Conservation (phyloP, 805 yeast species). For the Wickerhamomyces queroliae region DNA sequence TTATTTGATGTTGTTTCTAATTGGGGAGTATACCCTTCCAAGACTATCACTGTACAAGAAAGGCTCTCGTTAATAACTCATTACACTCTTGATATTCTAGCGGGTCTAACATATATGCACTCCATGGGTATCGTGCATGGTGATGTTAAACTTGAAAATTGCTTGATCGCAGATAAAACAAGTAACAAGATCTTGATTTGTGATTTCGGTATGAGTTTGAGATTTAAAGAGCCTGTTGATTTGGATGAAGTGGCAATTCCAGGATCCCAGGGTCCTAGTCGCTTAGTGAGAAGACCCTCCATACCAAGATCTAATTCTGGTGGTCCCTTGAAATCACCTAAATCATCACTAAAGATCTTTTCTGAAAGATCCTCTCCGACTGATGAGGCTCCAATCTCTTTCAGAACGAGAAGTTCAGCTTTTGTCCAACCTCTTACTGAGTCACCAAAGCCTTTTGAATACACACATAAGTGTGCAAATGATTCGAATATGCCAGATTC, state of each 20-base stretch:
- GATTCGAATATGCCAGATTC: slow-evolving; percentile 41
- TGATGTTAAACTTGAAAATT: slow-evolving; percentile 71
- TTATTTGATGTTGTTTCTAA: slow-evolving; percentile 66
- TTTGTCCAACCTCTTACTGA: slow-evolving; percentile 7
- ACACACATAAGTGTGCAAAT: slow-evolving; percentile 2
- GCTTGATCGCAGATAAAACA: slow-evolving; percentile 36
- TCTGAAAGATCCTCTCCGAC: slow-evolving; percentile 23
- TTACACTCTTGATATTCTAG: slow-evolving; percentile 47
- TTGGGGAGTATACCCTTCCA: slow-evolving; percentile 48
- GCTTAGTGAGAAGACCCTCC: slow-evolving; percentile 19
- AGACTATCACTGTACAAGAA: slow-evolving; percentile 23
- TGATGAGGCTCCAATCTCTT: slow-evolving; percentile 22
- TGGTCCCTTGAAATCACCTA: slow-evolving; percentile 8
- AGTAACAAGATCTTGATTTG: slow-evolving; percentile 57
- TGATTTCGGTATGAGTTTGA: slow-evolving; percentile 82
- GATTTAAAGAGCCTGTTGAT: slow-evolving; percentile 10
- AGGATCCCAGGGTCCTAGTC: slow-evolving; percentile 16
- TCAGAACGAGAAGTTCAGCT: neutral
- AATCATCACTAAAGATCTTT: slow-evolving; percentile 19
- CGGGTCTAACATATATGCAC: slow-evolving; percentile 58
- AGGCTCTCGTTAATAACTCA: slow-evolving; percentile 30
- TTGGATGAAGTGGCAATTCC: slow-evolving; percentile 23
- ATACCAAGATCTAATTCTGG: slow-evolving; percentile 30
- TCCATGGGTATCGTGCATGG: slow-evolving; percentile 66
- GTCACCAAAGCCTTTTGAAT: slow-evolving; percentile 12